phyloP scores from a whole-genome alignment of 352 stramenopile species.

The Phytophthora agathidicida region DNA sequence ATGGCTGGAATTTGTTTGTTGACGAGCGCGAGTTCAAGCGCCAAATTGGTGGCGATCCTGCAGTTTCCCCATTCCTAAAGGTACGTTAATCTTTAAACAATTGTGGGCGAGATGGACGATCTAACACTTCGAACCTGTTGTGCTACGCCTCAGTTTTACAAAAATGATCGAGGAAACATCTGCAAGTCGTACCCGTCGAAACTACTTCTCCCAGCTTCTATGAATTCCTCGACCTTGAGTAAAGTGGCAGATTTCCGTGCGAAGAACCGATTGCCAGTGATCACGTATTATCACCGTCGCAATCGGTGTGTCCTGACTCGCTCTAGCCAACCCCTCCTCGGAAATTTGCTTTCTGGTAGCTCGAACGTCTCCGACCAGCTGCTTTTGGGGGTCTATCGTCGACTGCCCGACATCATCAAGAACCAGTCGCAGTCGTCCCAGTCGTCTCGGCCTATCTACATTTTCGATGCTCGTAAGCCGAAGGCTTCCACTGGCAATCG shows the following conservation, averaged over 20 bases:
- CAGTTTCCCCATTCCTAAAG: constrained; percentile 76
- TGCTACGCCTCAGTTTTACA: constrained; percentile 60
- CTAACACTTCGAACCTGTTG: constrained; percentile 6
- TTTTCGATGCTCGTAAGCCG: constrained; percentile 91
- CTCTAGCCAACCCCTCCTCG: constrained; percentile 82
- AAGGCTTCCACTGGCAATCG: constrained; percentile 91
- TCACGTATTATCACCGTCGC: constrained; percentile 84
- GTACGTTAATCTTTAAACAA: constrained; percentile 19
- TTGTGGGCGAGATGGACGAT: neutral
- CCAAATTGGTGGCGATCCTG: constrained; percentile 66
- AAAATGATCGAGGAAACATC: constrained; percentile 81
- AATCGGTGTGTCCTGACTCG: constrained; percentile 84
- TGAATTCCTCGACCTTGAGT: constrained; percentile 66
- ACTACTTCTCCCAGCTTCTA: constrained; percentile 73
- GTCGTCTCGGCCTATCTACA: constrained; percentile 83
- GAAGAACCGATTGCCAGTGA: constrained; percentile 86
- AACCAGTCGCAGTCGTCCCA: constrained; percentile 68
- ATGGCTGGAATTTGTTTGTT: constrained; percentile 82
- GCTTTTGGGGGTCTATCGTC: constrained; percentile 72
- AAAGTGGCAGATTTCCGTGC: constrained; percentile 85
- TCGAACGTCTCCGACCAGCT: constrained; percentile 83
- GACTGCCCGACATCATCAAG: constrained; percentile 82
- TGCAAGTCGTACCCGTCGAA: constrained; percentile 86
- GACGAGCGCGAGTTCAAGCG: constrained; percentile 82
- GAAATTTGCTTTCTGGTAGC: constrained; percentile 69